A percentile compares a stretch with the other conserved stretches of the same genome.
These are phyloP conservation scores for Eragrostis tef DNA, from an alignment of 202 grass and related monocot species.

Conservation along the genomic window DNA sequence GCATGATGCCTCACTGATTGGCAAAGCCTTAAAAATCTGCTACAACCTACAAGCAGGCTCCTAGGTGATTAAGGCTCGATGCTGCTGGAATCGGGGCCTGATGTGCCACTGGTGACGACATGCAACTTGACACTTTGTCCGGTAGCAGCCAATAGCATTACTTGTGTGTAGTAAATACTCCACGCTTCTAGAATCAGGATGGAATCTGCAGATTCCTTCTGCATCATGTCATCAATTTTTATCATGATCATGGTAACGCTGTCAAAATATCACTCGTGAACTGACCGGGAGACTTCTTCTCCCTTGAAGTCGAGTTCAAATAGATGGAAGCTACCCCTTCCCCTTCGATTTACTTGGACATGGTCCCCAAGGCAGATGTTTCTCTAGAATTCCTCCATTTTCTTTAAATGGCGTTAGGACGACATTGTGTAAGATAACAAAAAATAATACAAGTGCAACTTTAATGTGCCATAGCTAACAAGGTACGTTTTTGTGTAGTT, in stretches of 20 bases:
- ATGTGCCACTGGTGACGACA: not conserved
- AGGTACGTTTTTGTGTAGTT: too few species aligned
- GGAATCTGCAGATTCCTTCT: slow-evolving; percentile 8
- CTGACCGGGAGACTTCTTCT: not conserved
- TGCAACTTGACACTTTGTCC: slow-evolving; percentile 14
- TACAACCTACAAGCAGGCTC: not conserved
- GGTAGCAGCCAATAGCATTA: not conserved
- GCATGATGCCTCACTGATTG: not conserved
- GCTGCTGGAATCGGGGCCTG: not conserved
- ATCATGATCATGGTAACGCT: not conserved
- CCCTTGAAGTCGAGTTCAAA: too few species aligned
- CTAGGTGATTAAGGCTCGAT: not conserved
- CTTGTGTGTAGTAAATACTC: not conserved
- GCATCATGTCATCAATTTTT: not conserved
- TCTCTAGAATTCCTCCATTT: too few species aligned
- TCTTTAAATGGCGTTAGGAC: too few species aligned
- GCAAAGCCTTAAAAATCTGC: not conserved
- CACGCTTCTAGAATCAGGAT: not conserved
- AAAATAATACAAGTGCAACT: too few species aligned
- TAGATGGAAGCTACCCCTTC: too few species aligned
- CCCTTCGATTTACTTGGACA: too few species aligned
- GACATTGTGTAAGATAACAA: too few species aligned
- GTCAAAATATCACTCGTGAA: not conserved
- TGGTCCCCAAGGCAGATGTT: too few species aligned
- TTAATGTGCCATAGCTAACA: too few species aligned